A percentile compares a stretch with the other conserved stretches of the same genome.
phyloP scores from a whole-genome alignment of 2,329 filamentous ascomycete genomes.

The Xylariaceae sp. region DNA sequence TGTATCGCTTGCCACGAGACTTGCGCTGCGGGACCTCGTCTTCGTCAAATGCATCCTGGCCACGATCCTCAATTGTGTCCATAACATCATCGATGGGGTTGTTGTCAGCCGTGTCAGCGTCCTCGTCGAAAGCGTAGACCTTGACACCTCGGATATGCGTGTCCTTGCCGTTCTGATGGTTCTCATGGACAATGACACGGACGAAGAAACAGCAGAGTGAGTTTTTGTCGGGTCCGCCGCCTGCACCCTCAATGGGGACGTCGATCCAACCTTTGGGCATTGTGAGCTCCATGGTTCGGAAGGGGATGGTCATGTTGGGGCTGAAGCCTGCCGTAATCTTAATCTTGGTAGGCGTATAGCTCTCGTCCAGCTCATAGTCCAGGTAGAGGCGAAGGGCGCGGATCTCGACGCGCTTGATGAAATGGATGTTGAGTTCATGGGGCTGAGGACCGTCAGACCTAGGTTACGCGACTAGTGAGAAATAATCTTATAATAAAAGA shows the following conservation, averaged over 20 bases:
- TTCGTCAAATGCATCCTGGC: conserved; percentile 31
- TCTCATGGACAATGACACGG: conserved; percentile 87
- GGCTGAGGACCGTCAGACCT: conserved; percentile 82
- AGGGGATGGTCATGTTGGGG: conserved; percentile 86
- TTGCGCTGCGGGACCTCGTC: conserved; percentile 30
- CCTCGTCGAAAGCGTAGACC: conserved; percentile 63
- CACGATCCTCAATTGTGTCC: conserved; percentile 29
- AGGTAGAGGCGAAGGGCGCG: conserved; percentile 77
- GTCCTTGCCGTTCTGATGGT: conserved; percentile 98
- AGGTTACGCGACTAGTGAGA: too few relatives aligned
- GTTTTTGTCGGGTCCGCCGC: conserved; percentile 61
- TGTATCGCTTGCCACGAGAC: conserved; percentile 25
- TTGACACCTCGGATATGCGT: conserved; percentile 95
- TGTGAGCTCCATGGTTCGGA: conserved; percentile 73
- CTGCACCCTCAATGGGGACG: conserved; percentile 57
- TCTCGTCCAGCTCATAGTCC: conserved; percentile 90
- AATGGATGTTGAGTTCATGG: conserved; percentile 78
- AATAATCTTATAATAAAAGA: too few relatives aligned
- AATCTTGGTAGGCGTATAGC: conserved; percentile 93
- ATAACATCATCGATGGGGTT: conserved; percentile 35
- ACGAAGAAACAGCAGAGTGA: conserved; percentile 85
- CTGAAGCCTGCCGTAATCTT: conserved; percentile 84
- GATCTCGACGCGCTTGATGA: conserved; percentile 77
- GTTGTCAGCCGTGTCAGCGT: conserved; percentile 36
- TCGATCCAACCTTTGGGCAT: conserved; percentile 88